These are phyloP conservation scores for Chalciporus pseudorubinellus DNA, from an alignment of 768 basidiomycete species.

Conservation along the genomic window DNA sequence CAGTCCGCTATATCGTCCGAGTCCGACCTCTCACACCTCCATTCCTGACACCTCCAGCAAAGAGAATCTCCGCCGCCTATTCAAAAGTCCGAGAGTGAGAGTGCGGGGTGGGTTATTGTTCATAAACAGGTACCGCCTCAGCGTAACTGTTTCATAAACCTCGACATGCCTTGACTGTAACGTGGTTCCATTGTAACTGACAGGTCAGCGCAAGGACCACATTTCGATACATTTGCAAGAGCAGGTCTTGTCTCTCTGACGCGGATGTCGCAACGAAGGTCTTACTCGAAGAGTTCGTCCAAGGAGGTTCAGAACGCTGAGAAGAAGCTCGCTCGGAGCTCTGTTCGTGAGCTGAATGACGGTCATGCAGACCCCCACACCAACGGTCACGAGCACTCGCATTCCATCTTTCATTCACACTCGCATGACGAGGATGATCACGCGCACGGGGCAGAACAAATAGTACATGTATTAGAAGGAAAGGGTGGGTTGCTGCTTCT, in stretches of 20 bases:
- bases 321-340: conserved; percentile 9
- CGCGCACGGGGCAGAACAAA: conserved; percentile 59
- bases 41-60: background rate
- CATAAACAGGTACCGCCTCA: conserved; percentile 14
- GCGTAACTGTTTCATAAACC: conserved; percentile 1
- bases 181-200: conserved; percentile 2
- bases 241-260: background rate
- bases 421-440: conserved; percentile 60
- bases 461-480: conserved; percentile 66
- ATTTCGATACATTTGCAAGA: background rate
- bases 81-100: background rate
- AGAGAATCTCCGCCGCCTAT: background rate
- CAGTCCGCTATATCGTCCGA: background rate
- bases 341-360: conserved; percentile 23
- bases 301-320: conserved; percentile 22
- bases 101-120: background rate
- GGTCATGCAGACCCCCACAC: conserved; percentile 36
- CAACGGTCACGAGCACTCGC: conserved; percentile 51
- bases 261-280: conserved; percentile 23
- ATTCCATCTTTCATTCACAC: conserved; percentile 66
- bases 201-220: conserved; percentile 11
- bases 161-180: conserved; percentile 7
- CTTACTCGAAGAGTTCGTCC: conserved; percentile 16
- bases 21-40: background rate
- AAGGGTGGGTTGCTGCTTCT: conserved; percentile 44